phyloP scores from a whole-genome alignment of 306 rosid species.

The Neltuma alba region DNA sequence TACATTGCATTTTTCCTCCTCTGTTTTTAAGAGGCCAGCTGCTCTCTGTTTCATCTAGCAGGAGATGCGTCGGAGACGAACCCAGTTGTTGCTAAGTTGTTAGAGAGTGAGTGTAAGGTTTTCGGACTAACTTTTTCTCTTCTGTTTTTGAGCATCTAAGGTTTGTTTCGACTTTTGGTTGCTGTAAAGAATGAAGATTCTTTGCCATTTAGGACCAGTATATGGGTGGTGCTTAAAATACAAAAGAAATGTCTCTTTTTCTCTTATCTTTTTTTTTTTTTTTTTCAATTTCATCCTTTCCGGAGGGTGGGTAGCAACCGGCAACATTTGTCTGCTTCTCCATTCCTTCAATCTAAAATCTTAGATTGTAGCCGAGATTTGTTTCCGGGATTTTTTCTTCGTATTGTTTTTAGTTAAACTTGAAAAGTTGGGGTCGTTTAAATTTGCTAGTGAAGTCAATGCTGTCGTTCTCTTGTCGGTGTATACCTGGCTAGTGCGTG shows the following conservation, averaged over 20 bases:
- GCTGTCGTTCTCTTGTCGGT: background rate
- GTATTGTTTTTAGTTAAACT: background rate
- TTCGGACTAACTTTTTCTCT: background rate
- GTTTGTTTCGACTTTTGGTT: background rate
- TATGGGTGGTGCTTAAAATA: background rate
- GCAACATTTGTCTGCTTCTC: background rate
- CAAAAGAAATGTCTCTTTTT: background rate
- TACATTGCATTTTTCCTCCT: background rate
- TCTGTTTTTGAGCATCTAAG: background rate
- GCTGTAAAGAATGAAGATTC: background rate
- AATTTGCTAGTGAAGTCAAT: background rate
- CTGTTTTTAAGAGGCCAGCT: conserved; percentile 28
- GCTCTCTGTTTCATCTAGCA: conserved; percentile 36
- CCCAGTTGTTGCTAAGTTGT: conserved; percentile 16
- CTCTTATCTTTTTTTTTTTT: background rate
- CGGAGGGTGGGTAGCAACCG: conserved; percentile 8
- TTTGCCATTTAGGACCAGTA: conserved; percentile 1
- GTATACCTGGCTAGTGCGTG: background rate
- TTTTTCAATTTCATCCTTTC: background rate
- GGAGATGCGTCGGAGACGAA: conserved; percentile 49
- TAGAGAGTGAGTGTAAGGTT: conserved; percentile 38
- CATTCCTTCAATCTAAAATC: background rate
- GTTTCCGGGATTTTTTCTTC: conserved; percentile 8
- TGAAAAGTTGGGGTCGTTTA: background rate
- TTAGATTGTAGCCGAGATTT: background rate